Evolutionary conservation across 805 yeast genomes (phyloP).

Genomic region (Blastobotrys terrestris): DNA sequence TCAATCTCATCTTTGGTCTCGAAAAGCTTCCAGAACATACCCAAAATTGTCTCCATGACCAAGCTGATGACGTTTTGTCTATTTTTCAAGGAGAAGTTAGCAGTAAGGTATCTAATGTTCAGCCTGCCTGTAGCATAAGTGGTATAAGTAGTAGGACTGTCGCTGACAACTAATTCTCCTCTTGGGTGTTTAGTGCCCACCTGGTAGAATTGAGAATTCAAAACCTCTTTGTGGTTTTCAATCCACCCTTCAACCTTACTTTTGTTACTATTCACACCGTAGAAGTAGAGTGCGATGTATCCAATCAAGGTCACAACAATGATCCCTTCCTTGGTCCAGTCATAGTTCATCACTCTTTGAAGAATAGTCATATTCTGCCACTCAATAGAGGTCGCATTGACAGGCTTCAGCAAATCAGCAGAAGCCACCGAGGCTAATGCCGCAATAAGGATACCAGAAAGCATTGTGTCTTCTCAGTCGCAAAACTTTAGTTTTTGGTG

Average conservation of each 20-base stretch:
- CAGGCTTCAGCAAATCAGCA: neutral
- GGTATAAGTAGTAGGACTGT: constrained; percentile 53
- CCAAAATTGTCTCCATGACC: constrained; percentile 54
- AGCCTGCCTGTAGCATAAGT: constrained; percentile 87
- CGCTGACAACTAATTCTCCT: constrained; percentile 46
- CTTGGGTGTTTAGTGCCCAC: constrained; percentile 44
- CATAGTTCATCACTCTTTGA: constrained; percentile 53
- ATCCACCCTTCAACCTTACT: constrained; percentile 50
- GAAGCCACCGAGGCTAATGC: neutral
- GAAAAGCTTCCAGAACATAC: constrained; percentile 41
- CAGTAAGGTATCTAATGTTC: constrained; percentile 57
- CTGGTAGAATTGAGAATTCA: constrained; percentile 67
- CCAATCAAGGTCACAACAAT: constrained; percentile 46
- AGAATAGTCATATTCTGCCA: constrained; percentile 51
- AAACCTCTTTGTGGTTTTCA: constrained; percentile 42
- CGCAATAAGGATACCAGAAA: neutral
- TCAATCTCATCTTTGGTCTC: constrained; percentile 52
- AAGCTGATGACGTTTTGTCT: constrained; percentile 75
- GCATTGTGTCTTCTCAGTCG: neutral
- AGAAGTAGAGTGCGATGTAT: constrained; percentile 45
- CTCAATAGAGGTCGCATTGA: constrained; percentile 35
- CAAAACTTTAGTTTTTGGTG: too few species aligned
- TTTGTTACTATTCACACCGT: constrained; percentile 58
- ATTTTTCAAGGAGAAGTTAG: constrained; percentile 60
- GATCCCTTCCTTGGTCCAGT: constrained; percentile 71